Percentiles rank a stretch among this genome's conserved stretches.
These are phyloP conservation scores for Exobasidium cylindrosporum DNA, from an alignment of 1,284 basidiomycete species.

Conservation along the genomic window DNA sequence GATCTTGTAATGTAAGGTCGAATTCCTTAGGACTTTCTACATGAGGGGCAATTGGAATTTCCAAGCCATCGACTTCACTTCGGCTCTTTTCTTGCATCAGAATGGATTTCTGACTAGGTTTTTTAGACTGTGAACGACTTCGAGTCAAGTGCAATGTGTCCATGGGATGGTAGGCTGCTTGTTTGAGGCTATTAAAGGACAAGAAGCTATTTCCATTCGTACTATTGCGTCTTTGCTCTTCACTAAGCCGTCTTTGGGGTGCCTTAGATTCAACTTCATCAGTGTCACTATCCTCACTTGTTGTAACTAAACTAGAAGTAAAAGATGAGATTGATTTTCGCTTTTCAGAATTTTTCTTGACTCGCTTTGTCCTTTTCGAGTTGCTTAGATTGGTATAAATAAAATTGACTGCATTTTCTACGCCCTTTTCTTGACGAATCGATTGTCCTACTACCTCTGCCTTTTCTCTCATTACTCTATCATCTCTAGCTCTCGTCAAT, in stretches of 20 bases:
- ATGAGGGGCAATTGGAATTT: no score
- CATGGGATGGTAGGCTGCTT: conserved; percentile 2
- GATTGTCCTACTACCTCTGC: conserved; percentile 38
- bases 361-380: background rate
- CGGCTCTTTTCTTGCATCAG: no score
- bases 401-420: conserved; percentile 37
- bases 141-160: background rate
- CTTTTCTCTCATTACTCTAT: conserved; percentile 44
- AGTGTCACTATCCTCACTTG: background rate
- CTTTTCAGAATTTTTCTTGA: background rate
- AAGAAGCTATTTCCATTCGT: background rate
- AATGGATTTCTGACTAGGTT: no score
- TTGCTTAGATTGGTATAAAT: conserved; percentile 21
- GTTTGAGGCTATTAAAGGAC: background rate
- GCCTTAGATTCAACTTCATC: no score
- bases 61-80: no score
- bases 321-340: conserved; percentile 1
- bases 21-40: no score
- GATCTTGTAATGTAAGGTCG: no score
- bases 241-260: no score
- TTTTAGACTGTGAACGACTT: no score
- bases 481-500: conserved; percentile 30
- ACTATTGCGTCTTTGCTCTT: no score
- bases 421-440: conserved; percentile 45
- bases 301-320: background rate